Conservation (phyloP, 352 stramenopile species). For the Stramenopiles sp. region DNA sequence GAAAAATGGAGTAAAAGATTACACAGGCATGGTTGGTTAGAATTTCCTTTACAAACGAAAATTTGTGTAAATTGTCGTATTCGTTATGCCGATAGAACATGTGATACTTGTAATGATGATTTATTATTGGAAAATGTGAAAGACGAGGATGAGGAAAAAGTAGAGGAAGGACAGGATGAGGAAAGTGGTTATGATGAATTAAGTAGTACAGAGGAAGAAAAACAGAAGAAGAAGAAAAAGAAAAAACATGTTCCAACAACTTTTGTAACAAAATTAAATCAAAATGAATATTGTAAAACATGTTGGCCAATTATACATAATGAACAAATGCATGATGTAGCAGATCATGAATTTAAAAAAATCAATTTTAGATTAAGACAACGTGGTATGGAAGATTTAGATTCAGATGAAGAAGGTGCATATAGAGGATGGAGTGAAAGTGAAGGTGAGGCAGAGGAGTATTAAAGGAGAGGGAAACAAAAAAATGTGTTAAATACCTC, state of each 20-base stretch:
- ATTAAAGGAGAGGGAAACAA: too few species aligned
- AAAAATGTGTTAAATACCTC: too few species aligned
- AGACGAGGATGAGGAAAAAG: not conserved
- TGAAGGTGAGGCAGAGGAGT: not conserved
- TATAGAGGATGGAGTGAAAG: not conserved
- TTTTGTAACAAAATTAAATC: not conserved
- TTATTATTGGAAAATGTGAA: not conserved
- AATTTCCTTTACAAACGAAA: not conserved
- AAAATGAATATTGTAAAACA: not conserved
- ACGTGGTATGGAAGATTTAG: not conserved
- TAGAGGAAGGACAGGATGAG: not conserved
- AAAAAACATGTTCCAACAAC: not conserved
- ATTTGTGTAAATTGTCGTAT: not conserved
- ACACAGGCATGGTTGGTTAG: not conserved
- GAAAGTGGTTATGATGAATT: not conserved
- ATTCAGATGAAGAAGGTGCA: not conserved
- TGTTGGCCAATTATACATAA: not conserved
- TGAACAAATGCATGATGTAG: not conserved
- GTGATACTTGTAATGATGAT: not conserved
- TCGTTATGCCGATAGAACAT: not conserved
- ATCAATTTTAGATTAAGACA: not conserved
- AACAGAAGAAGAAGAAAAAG: not conserved
- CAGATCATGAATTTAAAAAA: not conserved
- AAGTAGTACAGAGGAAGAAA: not conserved
- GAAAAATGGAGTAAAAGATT: too few species aligned